Evolutionary conservation across 2,329 filamentous ascomycete species (phyloP), one percentile per base, ranked within the genome.

Genomic region (Claviceps digitariae): DNA sequence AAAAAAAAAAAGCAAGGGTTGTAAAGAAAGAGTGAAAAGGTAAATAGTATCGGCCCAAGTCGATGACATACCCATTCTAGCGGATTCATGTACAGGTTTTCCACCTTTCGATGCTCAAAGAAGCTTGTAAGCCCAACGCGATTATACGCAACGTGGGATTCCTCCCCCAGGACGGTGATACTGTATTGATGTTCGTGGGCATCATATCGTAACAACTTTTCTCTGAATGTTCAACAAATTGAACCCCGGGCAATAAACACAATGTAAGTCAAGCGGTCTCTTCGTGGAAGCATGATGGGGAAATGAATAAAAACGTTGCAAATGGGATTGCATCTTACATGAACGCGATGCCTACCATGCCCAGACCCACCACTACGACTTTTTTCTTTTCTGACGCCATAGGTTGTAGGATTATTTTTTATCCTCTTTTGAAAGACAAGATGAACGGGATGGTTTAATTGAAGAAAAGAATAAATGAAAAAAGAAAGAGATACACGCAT

Each of bases 311-410:
- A 13, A 13, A 20, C n/a, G 20, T 29, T 29, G 10, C 21, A 45
- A 25, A 2, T 34, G 31, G 8, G 5, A 44, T 44, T 23, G 12
- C 10, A 10, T 74, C 84, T 75, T 71, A 91, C 86, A 94, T 88
- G 66, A 94, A 91, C 44, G 86, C 83, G 60, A 93, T 85, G 41
- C 86, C 88, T 46, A 95, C 90, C 90, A 96, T 96, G 2, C 90
- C 90, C 69, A 95, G 69, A 10, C 90, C 90, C 41, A 95, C 87
- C 40, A 95, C 82, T 2, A 94, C 88, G 38, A 94, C 71, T 63
- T 77, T 82, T 66, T 87, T 88, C 47, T 57, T 62, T 56, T 54
- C 49, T 12, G 36, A 4, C 6, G 44, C 34, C 43, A 51, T 50
- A n/a, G 5, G 21, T 43, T 15, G 21, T n/a, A n/a, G n/a, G n/a